Conservation (phyloP, 495 filamentous ascomycete genomes). For the Aspergillus olivimuriae region DNA sequence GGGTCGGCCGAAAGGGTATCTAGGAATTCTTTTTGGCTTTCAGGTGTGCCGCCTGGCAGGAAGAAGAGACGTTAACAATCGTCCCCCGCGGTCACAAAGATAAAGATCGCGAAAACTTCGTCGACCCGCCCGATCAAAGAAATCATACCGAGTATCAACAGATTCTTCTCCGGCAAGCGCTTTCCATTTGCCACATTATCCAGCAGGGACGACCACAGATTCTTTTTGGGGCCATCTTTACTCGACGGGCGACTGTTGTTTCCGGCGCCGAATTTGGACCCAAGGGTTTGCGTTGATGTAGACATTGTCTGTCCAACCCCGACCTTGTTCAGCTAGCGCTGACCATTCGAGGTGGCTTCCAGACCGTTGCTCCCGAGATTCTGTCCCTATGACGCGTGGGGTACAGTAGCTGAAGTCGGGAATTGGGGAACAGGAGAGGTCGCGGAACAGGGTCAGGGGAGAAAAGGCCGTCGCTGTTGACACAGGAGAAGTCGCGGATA, state of each 20-base stretch:
- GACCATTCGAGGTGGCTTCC: slow-evolving; percentile 25
- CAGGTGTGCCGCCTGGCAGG: slow-evolving; percentile 69
- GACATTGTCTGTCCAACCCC: slow-evolving; percentile 38
- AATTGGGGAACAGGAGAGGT: slow-evolving; percentile 7
- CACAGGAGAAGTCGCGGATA: slow-evolving; percentile 1
- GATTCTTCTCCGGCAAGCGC: slow-evolving; percentile 84
- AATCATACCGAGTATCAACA: slow-evolving; percentile 68
- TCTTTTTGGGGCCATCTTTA: slow-evolving; percentile 72
- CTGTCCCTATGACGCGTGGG: slow-evolving; percentile 16
- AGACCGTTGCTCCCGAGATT: slow-evolving; percentile 1
- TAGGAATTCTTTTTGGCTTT: slow-evolving; percentile 84
- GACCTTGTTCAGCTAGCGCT: slow-evolving; percentile 31
- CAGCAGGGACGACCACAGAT: slow-evolving; percentile 93
- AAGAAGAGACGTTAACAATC: slow-evolving; percentile 16
- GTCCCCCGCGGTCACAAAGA: background rate
- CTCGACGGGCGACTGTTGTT: slow-evolving; percentile 49
- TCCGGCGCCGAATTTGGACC: slow-evolving; percentile 25
- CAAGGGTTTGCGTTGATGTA: slow-evolving; percentile 33
- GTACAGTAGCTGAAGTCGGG: slow-evolving; percentile 1
- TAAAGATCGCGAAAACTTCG: background rate
- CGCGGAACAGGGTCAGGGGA: slow-evolving; percentile 21
- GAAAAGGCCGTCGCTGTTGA: slow-evolving; percentile 2
- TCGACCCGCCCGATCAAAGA: background rate
- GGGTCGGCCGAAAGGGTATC: slow-evolving; percentile 67
- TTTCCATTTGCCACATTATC: slow-evolving; percentile 86